phyloP scores from a whole-genome alignment of 2,329 filamentous ascomycete genomes.

The Dothideomycetes sp. region DNA sequence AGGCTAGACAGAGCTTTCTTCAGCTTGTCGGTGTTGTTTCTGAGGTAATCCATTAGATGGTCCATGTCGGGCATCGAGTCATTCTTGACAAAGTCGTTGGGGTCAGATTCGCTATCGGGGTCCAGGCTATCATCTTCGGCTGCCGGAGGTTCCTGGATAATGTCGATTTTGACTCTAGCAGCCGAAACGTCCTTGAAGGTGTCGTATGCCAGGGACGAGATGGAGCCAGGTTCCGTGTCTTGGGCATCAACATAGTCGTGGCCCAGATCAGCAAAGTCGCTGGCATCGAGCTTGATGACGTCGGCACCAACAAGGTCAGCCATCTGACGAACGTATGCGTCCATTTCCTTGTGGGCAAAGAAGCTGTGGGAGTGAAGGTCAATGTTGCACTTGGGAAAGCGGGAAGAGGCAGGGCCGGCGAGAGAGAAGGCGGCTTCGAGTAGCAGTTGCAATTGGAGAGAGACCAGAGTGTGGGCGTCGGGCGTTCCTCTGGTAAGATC shows the following conservation, averaged over 20 bases:
- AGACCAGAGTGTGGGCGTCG: conserved; percentile 29
- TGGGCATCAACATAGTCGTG: conserved; percentile 58
- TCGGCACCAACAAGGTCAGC: conserved; percentile 56
- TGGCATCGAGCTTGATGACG: conserved; percentile 57
- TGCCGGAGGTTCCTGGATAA: not conserved
- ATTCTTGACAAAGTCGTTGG: not conserved
- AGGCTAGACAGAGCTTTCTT: not conserved
- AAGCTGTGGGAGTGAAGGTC: conserved; percentile 50
- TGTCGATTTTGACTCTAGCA: conserved; percentile 1
- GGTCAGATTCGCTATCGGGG: conserved; percentile 1
- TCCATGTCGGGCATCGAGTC: not conserved
- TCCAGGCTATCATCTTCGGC: conserved; percentile 5
- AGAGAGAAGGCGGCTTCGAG: conserved; percentile 13
- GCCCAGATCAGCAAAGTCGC: conserved; percentile 60
- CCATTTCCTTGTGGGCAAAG: conserved; percentile 44
- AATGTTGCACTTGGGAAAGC: conserved; percentile 45
- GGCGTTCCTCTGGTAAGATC: conserved; percentile 6
- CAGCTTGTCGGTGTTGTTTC: not conserved
- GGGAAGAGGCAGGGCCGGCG: conserved; percentile 4
- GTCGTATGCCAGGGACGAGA: conserved; percentile 43
- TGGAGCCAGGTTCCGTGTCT: conserved; percentile 41
- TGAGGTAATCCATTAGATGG: not conserved
- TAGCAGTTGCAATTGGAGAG: conserved; percentile 31
- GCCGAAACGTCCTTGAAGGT: conserved; percentile 34
- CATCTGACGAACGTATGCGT: conserved; percentile 53